These are phyloP conservation scores for Quercus aquifolioides DNA, from an alignment of 306 rosid species.

Conservation along the genomic window DNA sequence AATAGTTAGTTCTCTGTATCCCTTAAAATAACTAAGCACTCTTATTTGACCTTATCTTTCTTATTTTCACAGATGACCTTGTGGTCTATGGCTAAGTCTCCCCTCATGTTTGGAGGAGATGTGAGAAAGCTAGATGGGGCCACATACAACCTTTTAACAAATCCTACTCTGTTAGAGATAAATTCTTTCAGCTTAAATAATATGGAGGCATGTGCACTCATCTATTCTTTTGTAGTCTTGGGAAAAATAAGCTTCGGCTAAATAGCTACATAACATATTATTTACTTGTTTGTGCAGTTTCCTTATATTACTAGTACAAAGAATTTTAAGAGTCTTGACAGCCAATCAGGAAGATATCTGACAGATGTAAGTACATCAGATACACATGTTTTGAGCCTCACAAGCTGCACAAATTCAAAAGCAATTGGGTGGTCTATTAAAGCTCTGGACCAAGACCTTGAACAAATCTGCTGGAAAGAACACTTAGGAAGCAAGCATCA, in stretches of 20 bases:
- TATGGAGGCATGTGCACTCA: constrained; percentile 62
- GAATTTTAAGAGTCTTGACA: constrained; percentile 13
- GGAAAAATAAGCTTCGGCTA: neutral
- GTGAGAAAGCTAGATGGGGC: constrained; percentile 55
- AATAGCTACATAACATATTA: neutral
- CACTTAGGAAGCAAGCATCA: constrained; percentile 26
- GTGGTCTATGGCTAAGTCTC: constrained; percentile 95
- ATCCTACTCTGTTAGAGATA: constrained; percentile 76
- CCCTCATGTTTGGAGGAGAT: constrained; percentile 97
- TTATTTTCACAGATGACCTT: constrained; percentile 64
- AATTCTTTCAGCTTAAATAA: constrained; percentile 70
- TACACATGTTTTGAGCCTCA: constrained; percentile 47
- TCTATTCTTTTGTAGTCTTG: neutral
- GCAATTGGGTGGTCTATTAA: constrained; percentile 72
- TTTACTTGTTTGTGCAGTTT: constrained; percentile 55
- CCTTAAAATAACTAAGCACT: constrained; percentile 4
- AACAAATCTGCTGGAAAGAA: constrained; percentile 76
- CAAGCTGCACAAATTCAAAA: constrained; percentile 51
- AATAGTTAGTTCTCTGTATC: constrained; percentile 9
- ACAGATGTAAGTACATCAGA: constrained; percentile 28
- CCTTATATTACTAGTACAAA: constrained; percentile 36
- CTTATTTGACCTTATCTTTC: constrained; percentile 2
- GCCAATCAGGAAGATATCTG: constrained; percentile 30
- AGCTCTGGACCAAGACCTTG: constrained; percentile 41
- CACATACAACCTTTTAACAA: constrained; percentile 53